Conservation (phyloP, 2,329 filamentous ascomycete species). For the Geoglossum cookeanum region DNA sequence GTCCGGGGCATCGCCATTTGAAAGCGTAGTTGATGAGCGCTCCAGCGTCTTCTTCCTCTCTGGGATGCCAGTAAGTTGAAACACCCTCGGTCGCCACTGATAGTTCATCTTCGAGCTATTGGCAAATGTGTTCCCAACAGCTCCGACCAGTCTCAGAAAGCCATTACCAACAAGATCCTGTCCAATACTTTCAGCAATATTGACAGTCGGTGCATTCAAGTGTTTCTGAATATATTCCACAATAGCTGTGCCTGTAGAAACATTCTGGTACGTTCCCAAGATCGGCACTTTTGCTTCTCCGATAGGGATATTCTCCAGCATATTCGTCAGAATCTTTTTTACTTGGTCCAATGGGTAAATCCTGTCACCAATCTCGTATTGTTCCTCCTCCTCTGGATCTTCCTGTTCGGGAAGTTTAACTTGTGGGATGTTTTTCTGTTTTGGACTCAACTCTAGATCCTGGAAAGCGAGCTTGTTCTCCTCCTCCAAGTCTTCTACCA, state of each 20-base stretch:
- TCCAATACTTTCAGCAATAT: slow-evolving; percentile 83
- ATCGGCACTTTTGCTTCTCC: slow-evolving; percentile 91
- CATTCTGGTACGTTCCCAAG: slow-evolving; percentile 84
- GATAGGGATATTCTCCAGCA: slow-evolving; percentile 70
- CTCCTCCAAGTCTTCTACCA: slow-evolving; percentile 91
- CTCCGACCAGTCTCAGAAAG: slow-evolving; percentile 77
- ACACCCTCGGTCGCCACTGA: slow-evolving; percentile 87
- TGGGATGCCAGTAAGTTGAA: slow-evolving; percentile 68
- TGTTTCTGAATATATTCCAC: slow-evolving; percentile 86
- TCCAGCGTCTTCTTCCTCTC: slow-evolving; percentile 63
- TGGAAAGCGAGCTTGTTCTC: slow-evolving; percentile 98
- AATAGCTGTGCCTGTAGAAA: slow-evolving; percentile 78
- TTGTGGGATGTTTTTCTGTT: slow-evolving; percentile 35
- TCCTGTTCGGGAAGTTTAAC: slow-evolving; percentile 67
- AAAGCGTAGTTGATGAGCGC: slow-evolving; percentile 49
- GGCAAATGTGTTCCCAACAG: slow-evolving; percentile 85
- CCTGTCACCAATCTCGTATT: slow-evolving; percentile 80
- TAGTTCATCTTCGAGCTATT: slow-evolving; percentile 97
- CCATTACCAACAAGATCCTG: slow-evolving; percentile 79
- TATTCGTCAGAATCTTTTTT: slow-evolving; percentile 74
- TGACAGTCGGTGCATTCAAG: slow-evolving; percentile 66
- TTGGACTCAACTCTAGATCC: slow-evolving; percentile 44
- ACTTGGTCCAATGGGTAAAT: slow-evolving; percentile 69
- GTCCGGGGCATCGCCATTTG: slow-evolving; percentile 37
- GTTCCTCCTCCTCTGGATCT: slow-evolving; percentile 48